Base-by-base conservation (phyloP, 1,284 basidiomycete genomes). In the Ganoderma lingzhi region DNA sequence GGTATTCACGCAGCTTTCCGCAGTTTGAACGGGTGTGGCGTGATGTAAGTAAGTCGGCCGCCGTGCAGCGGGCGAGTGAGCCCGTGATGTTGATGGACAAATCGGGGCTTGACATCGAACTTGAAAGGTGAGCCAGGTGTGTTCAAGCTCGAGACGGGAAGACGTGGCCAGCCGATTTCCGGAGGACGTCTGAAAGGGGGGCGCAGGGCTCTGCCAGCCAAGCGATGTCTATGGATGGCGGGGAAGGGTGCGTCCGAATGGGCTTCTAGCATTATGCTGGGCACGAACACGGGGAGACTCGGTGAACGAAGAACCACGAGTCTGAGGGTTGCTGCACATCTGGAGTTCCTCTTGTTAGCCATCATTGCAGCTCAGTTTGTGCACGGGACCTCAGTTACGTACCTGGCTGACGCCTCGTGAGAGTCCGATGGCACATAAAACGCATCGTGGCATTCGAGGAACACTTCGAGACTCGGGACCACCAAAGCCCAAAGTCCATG, bases 261-360 rank as follows among this genome's bases (percentile, higher is more conserved):
- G 32, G 53, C 30, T 30, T 56, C 53, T 56, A 23, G 30, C 32
- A 56, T 15, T 6, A 30, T 9, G 30, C 17, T 32, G 30, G 15
- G 23, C 9, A 28, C 28, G 48, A 51, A 51, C 6, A 41, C 39
- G 39, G 39, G 9, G 17, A 45, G 44, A 45, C 2, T 45, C 17
- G 17, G 32, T 56, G 30, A 30, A 56, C 28, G 14, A 32, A 19
- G 15, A 35, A 56, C 14, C 15, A 15, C 32, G 30, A 30, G 48
- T 51, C 48, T 28, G 48, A 51, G 48, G 48, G 48, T 28, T 28
- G 48, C 48, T 51, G 48, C 48, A 51, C 48, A 56, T 15, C 32
- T 56, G 30, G 53, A 17, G 8, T 56, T 56, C 23, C 51, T 30
- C 53, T 56, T 56, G 53, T 19, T 32, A 56, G 53, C 53, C 28